Evolutionary conservation across 1,139 yeast genomes (phyloP).

Genomic region (Saccharomyces hybrid): DNA sequence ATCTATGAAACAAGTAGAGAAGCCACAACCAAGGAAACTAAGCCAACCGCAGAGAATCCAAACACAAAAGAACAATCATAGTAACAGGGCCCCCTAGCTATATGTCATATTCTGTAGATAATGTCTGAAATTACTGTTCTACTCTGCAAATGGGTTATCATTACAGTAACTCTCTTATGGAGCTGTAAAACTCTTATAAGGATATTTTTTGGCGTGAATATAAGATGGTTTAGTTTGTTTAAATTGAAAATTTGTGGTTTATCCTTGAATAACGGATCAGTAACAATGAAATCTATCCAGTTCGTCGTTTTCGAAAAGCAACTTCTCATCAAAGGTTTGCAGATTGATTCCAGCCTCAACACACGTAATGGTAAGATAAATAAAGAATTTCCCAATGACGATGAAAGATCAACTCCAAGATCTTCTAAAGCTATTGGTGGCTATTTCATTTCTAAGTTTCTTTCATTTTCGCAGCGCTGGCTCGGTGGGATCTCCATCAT

Average conservation of each 20-base stretch:
- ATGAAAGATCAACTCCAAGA: not conserved
- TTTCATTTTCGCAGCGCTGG: not conserved
- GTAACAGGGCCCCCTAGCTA: not conserved
- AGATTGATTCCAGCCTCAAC: not conserved
- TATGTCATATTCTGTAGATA: not conserved
- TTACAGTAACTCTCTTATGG: not conserved
- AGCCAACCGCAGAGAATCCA: not conserved
- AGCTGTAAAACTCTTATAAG: not conserved
- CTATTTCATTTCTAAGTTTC: not conserved
- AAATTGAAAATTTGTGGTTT: not conserved
- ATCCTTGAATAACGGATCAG: not conserved
- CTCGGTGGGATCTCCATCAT: not conserved
- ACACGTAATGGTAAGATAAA: not conserved
- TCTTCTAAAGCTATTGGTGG: not conserved
- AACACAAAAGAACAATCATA: not conserved
- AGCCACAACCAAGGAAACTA: not conserved
- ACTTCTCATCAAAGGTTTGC: not conserved
- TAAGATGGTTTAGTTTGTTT: not conserved
- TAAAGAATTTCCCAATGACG: not conserved
- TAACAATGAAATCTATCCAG: not conserved
- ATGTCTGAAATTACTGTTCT: not conserved
- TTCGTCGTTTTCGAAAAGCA: not conserved
- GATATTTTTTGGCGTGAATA: not conserved
- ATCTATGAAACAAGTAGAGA: not conserved
- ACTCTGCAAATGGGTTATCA: not conserved